phyloP scores from a whole-genome alignment of 805 yeast species.

The Yarrowia bubula region DNA sequence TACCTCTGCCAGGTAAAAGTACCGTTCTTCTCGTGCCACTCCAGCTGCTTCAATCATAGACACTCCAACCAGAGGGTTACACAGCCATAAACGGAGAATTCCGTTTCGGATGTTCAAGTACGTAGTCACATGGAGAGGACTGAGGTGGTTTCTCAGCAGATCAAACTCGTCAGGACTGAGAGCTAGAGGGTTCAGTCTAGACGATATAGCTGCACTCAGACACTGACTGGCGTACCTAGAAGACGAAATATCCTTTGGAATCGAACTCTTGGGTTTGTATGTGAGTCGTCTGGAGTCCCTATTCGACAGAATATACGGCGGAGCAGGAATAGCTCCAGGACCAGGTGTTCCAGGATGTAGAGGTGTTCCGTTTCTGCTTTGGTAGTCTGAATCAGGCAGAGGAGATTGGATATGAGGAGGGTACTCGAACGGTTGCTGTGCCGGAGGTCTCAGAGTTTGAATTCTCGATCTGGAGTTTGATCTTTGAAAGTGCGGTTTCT shows the following conservation, averaged over 20 bases:
- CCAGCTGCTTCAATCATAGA: constrained; percentile 46
- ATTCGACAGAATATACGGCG: constrained; percentile 33
- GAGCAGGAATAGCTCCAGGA: constrained; percentile 31
- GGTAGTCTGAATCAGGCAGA: constrained; percentile 23
- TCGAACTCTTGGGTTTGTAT: constrained; percentile 43
- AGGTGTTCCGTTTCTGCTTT: constrained; percentile 14
- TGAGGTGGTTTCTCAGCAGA: constrained; percentile 39
- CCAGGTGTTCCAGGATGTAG: constrained; percentile 22
- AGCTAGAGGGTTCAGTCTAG: constrained; percentile 42
- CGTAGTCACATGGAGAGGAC: constrained; percentile 43
- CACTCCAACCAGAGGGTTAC: constrained; percentile 45
- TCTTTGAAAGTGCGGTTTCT: constrained; percentile 17
- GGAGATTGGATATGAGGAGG: constrained; percentile 26
- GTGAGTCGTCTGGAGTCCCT: constrained; percentile 15
- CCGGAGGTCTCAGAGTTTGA: constrained; percentile 9
- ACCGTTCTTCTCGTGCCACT: constrained; percentile 43
- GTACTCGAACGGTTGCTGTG: constrained; percentile 19
- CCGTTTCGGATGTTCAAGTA: constrained; percentile 46
- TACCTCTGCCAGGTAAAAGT: constrained; percentile 43
- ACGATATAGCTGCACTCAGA: constrained; percentile 43
- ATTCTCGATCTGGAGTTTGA: constrained; percentile 19
- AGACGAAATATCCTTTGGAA: constrained; percentile 41
- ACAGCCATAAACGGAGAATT: constrained; percentile 44
- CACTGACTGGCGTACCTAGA: constrained; percentile 43
- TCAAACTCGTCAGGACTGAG: constrained; percentile 42